phyloP scores from a whole-genome alignment of 345 rosid genomes.

The Eucalyptus sideroxylon region DNA sequence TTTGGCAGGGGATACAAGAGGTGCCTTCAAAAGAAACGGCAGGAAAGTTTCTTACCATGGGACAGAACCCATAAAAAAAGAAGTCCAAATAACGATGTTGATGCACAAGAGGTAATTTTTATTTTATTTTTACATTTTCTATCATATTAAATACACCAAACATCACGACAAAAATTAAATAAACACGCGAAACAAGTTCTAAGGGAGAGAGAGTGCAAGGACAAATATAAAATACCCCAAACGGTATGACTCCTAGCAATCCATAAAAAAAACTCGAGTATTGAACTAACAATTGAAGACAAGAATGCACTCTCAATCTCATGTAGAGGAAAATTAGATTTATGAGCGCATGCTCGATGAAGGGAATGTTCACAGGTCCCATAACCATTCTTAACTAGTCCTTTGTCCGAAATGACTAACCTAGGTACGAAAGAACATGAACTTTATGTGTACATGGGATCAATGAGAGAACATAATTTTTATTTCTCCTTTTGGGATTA shows the following conservation, averaged over 20 bases:
- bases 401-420: no score
- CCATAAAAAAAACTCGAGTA: background rate
- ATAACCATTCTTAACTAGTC: no score
- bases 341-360: no score
- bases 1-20: background rate
- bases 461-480: no score
- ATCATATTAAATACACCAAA: background rate
- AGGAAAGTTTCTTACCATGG: background rate
- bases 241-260: background rate
- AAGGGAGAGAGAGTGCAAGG: background rate
- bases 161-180: no score
- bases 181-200: background rate
- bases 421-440: no score
- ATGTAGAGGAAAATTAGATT: background rate
- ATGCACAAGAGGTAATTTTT: background rate
- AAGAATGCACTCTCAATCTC: background rate
- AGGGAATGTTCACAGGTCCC: no score
- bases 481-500: no score
- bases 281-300: no score
- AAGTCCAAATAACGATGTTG: no score
- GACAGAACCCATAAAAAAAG: background rate
- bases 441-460: no score
- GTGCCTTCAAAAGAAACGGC: background rate
- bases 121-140: background rate
- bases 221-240: background rate